Base-by-base conservation (phyloP, 148 eudicot genomes). In the Vaccinium myrtillus region DNA sequence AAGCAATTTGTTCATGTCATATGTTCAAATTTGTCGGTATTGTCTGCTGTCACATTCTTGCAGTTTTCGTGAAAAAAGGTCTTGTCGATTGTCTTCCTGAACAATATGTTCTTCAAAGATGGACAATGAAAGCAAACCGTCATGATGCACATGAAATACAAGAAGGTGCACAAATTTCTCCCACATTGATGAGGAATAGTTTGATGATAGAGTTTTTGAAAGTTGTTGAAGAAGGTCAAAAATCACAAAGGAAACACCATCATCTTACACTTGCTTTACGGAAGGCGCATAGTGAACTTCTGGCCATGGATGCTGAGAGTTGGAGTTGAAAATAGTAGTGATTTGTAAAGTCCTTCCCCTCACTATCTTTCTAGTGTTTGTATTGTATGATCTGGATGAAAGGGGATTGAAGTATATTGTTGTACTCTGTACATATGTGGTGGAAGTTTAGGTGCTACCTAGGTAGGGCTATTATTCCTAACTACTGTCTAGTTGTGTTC, bases 171-270 rank as follows among this genome's bases (percentile, higher is more conserved):
- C 32, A 69, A 69, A 30, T 69, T 69, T 69, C 74, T 10, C 39
- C 39, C 39, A 25, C 7, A 9, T 69, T 25, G 74, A 25, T 69
- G 74, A 69, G 39, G 39, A 69, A 27, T 16, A 69, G 39, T 69
- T 69, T 69, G 39, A 69, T 69, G 74, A 69, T 61, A 11, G 69
- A 61, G 74, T 69, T 25, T 69, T 69, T 69, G 39, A 69, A 69
- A 69, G 74, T 69, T 10, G 18, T 69, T 27, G 74, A 69, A 27
- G 74, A 69, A 69, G 74, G 74, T 21, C 27, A 61, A 61, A 61
- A 61, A 61, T 61, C 69, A 61, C 69, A 61, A 61, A 61, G 69
- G 69, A 61, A 61, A 61, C 69, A 61, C n/a, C 69, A 61, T 61
- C n/a, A 61, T 71, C 46, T 71, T 12, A 36, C 76, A 36, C 46